Evolutionary conservation across 1,284 basidiomycete species (phyloP), one percentile per base, ranked within the genome.

Genomic region (Melampsora abietis-canadensis): DNA sequence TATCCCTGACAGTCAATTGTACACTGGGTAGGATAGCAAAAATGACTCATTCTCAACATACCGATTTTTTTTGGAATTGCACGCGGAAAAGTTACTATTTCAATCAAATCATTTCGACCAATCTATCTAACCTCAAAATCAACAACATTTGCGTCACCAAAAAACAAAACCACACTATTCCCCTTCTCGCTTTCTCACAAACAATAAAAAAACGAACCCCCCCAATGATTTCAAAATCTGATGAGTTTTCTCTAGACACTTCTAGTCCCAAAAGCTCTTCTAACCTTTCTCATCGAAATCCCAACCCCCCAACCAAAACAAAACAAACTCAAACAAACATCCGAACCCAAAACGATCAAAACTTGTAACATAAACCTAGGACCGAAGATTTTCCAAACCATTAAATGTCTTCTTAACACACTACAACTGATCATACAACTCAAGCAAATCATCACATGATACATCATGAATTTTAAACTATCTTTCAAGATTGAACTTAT

Each of bases 381-480:
- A 37, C 94, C 94, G 81, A 98, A 98, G 5, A 97, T 89, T 83
- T 98, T 98, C 93, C 95, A 99, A 47, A 98, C 93, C 94, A 98
- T 98, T 78, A 98, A 82, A 82, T 99, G 96, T 54, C 95, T 82
- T 74, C 93, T 83, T 70, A 98, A 84, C 80, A 88, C 87, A 2
- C 90, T 89, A 0, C 92, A 89, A 76, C 88, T 89, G 5, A 88
- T 82, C 4, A 92, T 88, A 10, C 88, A 87, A 2, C 90, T 88
- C 6, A 95, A 81, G 0, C 92, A 82, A 37, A 96, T 81, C 2
- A 84, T 79, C 3, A 86, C 82, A 80, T 90, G 89, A 81, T 94
- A 94, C 2, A 88, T 82, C 83, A 88, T 85, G 76, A 90, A 84
- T 0, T 86, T 88, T 0, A 94, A 80, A 0, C 84, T 84, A 0